Base-by-base conservation (phyloP, 1,284 basidiomycete species). In the Ceratobasidium sp. region DNA sequence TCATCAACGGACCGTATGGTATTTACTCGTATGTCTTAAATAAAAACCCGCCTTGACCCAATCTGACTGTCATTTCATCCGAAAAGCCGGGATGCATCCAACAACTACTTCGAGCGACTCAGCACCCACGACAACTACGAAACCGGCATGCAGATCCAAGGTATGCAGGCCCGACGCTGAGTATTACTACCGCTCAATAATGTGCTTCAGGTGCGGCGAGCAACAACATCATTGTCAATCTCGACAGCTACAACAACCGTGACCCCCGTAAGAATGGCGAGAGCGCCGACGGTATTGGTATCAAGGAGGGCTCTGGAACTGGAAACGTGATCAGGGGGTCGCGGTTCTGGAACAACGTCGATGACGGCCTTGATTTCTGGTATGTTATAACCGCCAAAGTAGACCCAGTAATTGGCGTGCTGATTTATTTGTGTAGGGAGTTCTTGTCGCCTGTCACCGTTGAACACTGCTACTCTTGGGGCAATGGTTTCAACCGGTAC, bases 221-320 rank as follows among this genome's bases (percentile, higher is more conserved):
- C 51, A 65, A 77, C 51, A 77, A 77, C 74, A 54, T 63, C 17
- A 63, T 77, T 15, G 66, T 77, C 62, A 77, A 77, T 51, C 48
- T 72, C 45, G 76, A 77, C 31, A 75, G 74, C 45, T 77, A 77
- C 64, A 53, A 54, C 29, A 77, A 77, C 67, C 76, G 74, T 31
- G 76, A 77, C 56, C 76, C 76, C 9, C 76, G 76, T n/a, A 77
- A 77, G 69, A 77, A 77, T 27, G 76, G 76, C 59, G 76, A 77
- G 59, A 75, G 74, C 47, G 76, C 76, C 24, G 76, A 77, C 22
- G 76, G 76, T 7, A 56, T 77, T 15, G 76, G 74, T 3, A 75
- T 77, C 54, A 77, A 77, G 51, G 76, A 77, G 48, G 76, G 76
- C 45, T 74, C 64, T 45, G 76, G 76, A 59, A 62, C 63, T n/a